Evolutionary conservation across 139 green algal genomes (phyloP), one percentile per base, ranked within the genome.

Genomic region (Deuterostichococcus epilithicus): DNA sequence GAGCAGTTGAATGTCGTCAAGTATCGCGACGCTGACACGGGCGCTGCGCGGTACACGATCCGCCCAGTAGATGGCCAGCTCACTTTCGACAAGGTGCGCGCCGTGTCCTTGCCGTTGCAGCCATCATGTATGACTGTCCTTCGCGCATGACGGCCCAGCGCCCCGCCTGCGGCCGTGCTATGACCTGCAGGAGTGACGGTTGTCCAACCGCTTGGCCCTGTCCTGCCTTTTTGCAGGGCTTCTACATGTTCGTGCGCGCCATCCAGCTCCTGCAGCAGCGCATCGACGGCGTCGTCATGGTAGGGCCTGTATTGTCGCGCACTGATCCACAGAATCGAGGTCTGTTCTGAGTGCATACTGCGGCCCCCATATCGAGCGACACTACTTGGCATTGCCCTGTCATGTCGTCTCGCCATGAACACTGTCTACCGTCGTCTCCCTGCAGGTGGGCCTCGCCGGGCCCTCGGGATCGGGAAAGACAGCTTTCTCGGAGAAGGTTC

Each of bases 381-480:
- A n/a, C n/a, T n/a, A n/a, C n/a, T n/a, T n/a, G n/a, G n/a, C n/a
- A n/a, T n/a, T n/a, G n/a, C n/a, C n/a, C n/a, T n/a, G n/a, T n/a
- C n/a, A n/a, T n/a, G n/a, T n/a, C n/a, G n/a, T n/a, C n/a, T n/a
- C n/a, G n/a, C n/a, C n/a, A n/a, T n/a, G n/a, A n/a, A n/a, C n/a
- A n/a, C n/a, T n/a, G n/a, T n/a, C n/a, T n/a, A n/a, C n/a, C n/a
- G n/a, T 63, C n/a, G 20, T 68, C 8, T 18, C 6, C 23, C 10
- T 82, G 68, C 78, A 92, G 89, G 83, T 98, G 25, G 93, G 95
- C 1, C 72, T 98, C 72, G 95, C 91, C 1, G 95, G 95, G 2
- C 90, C 95, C 8, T 96, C 88, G n/a, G 95, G 95, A 13, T 91
- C 88, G 8, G 95, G 95, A 66, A 99, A 99, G 85, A 98, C 95